These are phyloP conservation scores for Hibiscus mutabilis DNA, from an alignment of 345 rosid species.

Conservation along the genomic window DNA sequence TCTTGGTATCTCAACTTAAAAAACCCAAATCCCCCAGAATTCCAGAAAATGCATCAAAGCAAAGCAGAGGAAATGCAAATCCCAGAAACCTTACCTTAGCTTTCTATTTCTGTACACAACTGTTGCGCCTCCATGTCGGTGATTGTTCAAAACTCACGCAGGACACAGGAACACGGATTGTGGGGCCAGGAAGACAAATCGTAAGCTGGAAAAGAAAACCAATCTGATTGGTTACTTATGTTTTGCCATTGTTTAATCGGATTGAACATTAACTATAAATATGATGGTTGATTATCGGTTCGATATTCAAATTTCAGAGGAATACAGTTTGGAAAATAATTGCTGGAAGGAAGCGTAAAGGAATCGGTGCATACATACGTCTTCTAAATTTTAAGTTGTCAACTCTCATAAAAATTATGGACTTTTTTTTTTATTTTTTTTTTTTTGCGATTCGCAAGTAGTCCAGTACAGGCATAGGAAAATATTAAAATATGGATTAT, in stretches of 20 bases:
- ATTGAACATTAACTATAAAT: too few relatives aligned
- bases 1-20: not conserved
- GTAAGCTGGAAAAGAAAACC: not conserved
- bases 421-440: not conserved
- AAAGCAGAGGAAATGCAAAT: not conserved
- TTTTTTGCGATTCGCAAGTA: not conserved
- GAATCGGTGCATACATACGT: not conserved
- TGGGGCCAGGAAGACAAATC: constrained; percentile 29
- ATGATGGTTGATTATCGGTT: too few relatives aligned
- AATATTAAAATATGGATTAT: too few relatives aligned
- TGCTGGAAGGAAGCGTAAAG: not conserved
- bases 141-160: not conserved
- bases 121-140: not conserved
- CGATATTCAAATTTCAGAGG: too few relatives aligned
- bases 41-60: constrained; percentile 11
- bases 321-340: not conserved
- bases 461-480: too few relatives aligned
- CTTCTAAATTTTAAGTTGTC: not conserved
- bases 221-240: not conserved
- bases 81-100: not conserved
- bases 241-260: too few relatives aligned
- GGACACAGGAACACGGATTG: constrained; percentile 33
- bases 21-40: not conserved
- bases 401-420: not conserved
- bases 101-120: not conserved